Conservation (phyloP, 345 rosid genomes). For the Carallia pectinifolia region DNA sequence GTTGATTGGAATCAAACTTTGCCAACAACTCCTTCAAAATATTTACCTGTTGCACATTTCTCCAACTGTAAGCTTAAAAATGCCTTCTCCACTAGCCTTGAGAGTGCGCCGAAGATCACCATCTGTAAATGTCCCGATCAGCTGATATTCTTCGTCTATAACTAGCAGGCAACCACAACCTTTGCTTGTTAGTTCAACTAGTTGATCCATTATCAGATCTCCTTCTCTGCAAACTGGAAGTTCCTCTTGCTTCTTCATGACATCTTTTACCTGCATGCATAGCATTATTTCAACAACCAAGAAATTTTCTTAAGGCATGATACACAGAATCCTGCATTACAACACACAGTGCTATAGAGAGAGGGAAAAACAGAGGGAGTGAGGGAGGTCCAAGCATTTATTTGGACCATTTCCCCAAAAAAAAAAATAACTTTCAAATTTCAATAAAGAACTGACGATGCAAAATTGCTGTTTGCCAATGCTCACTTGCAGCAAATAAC, state of each 20-base stretch:
- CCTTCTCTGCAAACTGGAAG: constrained; percentile 87
- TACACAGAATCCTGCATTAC: too few relatives aligned
- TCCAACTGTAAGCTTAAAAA: constrained; percentile 88
- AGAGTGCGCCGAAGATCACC: constrained; percentile 92
- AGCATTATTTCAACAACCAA: background rate
- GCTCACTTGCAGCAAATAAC: too few relatives aligned
- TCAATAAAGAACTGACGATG: too few relatives aligned
- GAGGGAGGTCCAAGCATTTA: too few relatives aligned
- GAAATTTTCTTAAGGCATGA: background rate
- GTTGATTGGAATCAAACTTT: background rate
- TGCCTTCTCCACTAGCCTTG: constrained; percentile 79
- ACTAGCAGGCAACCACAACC: constrained; percentile 83
- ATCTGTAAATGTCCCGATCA: constrained; percentile 77
- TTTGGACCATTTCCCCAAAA: too few relatives aligned
- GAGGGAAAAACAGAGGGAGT: too few relatives aligned
- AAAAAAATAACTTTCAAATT: too few relatives aligned
- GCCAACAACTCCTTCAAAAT: background rate
- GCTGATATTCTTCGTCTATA: constrained; percentile 45
- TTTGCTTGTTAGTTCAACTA: constrained; percentile 83
- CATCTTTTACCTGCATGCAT: constrained; percentile 62
- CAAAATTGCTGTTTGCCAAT: too few relatives aligned
- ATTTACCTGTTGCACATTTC: constrained; percentile 85
- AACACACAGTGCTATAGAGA: too few relatives aligned
- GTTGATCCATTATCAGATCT: constrained; percentile 87
- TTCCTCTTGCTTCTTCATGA: constrained; percentile 88